These are phyloP conservation scores for Monosporascus sp. DNA, from an alignment of 2,329 filamentous ascomycete genomes.

Conservation along the genomic window DNA sequence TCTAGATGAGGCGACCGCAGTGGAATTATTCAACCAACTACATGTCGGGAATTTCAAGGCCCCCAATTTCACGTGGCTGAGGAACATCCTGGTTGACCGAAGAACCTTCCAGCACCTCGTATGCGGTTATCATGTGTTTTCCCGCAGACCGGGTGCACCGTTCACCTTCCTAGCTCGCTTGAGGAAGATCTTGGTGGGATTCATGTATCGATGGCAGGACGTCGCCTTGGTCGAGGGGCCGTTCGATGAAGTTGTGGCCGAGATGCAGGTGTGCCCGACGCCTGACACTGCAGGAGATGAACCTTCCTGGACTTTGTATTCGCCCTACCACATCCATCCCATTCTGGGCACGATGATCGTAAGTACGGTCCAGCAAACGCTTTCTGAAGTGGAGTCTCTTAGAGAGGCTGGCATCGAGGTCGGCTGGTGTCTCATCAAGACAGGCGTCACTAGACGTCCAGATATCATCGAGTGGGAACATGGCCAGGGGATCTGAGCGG, in stretches of 20 bases:
- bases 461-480: not conserved
- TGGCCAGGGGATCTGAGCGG: too few species aligned
- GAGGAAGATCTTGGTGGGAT: conserved; percentile 2
- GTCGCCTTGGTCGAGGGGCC: conserved; percentile 1
- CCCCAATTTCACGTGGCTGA: not conserved
- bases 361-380: not conserved
- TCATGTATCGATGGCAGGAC: conserved; percentile 1
- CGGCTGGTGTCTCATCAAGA: not conserved
- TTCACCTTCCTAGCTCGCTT: conserved; percentile 1
- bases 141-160: not conserved
- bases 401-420: conserved; percentile 1
- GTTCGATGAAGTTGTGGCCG: conserved; percentile 3
- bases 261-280: not conserved
- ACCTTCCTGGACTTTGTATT: not conserved
- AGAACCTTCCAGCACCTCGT: conserved; percentile 3
- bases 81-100: conserved; percentile 1
- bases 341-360: not conserved
- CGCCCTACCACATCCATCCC: not conserved
- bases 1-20: not conserved
- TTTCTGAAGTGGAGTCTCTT: not conserved
- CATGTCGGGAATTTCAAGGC: not conserved
- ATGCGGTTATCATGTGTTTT: not conserved
- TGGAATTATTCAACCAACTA: not conserved
- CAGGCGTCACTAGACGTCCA: conserved; percentile 1
- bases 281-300: not conserved